These are phyloP conservation scores for Rhodotorula babjevae DNA, from an alignment of 768 basidiomycete genomes.

Conservation along the genomic window DNA sequence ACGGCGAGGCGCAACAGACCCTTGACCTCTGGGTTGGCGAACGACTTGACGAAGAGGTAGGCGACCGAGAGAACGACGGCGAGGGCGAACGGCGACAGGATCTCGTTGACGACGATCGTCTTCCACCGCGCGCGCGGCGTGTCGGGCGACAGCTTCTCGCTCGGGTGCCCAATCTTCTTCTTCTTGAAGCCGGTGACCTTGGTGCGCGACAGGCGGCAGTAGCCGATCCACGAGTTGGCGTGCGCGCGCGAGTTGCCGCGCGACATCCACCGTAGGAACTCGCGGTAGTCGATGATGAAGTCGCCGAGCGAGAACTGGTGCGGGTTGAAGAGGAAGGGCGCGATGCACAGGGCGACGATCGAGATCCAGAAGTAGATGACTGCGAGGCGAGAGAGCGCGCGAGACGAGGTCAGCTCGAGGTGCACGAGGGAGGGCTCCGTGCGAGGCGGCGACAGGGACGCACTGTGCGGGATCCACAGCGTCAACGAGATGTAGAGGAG, in stretches of 20 bases:
- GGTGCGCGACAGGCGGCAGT: constrained; percentile 94
- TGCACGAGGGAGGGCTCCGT: neutral
- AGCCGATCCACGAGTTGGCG: constrained; percentile 98
- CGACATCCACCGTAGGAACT: constrained; percentile 98
- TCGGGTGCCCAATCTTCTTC: constrained; percentile 92
- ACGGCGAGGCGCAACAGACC: constrained; percentile 89
- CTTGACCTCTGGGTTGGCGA: constrained; percentile 68
- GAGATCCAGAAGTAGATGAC: constrained; percentile 98
- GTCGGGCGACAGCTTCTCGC: constrained; percentile 92
- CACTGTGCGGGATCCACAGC: constrained; percentile 56
- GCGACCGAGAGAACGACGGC: constrained; percentile 54
- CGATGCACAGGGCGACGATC: constrained; percentile 80
- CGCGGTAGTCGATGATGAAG: constrained; percentile 93
- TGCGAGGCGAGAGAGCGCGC: constrained; percentile 48
- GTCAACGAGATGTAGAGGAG: constrained; percentile 89
- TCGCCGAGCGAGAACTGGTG: constrained; percentile 97
- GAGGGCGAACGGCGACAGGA: constrained; percentile 47
- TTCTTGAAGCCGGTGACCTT: constrained; percentile 99
- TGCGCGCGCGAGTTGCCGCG: constrained; percentile 96
- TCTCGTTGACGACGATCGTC: constrained; percentile 62
- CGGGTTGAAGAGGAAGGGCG: constrained; percentile 99
- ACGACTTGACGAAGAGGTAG: constrained; percentile 60
- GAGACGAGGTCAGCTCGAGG: constrained; percentile 52
- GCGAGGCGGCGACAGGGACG: constrained; percentile 17
- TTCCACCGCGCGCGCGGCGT: constrained; percentile 90